Evolutionary conservation across 2,329 filamentous ascomycete genomes (phyloP).

Genomic region (Colletotrichum plurivorum): DNA sequence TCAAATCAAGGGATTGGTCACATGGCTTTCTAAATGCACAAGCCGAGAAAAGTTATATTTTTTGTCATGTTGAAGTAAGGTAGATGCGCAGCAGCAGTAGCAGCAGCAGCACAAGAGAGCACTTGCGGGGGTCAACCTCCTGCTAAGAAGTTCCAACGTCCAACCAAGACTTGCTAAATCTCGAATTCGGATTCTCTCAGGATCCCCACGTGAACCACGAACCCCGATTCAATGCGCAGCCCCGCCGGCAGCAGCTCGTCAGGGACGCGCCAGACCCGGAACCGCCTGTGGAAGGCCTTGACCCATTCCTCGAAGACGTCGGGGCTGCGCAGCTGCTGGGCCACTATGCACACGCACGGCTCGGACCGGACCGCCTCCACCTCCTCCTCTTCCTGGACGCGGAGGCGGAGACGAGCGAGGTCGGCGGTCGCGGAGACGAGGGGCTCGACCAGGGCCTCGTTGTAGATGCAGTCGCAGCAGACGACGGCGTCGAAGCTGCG

Average conservation of each 20-base stretch:
- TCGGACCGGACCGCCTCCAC: conserved; percentile 37
- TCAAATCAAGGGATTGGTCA: conserved; percentile 24
- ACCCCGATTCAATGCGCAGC: conserved; percentile 77
- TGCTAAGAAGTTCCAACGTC: conserved; percentile 3
- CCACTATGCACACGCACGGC: conserved; percentile 83
- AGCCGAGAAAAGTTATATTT: conserved; percentile 17
- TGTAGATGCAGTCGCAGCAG: conserved; percentile 96
- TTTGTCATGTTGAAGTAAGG: conserved; percentile 14
- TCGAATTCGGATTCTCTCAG: conserved; percentile 55
- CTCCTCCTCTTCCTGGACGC: conserved; percentile 34
- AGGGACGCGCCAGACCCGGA: conserved; percentile 83
- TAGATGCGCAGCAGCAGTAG: conserved; percentile 29
- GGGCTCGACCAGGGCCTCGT: conserved; percentile 85
- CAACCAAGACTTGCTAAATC: neutral
- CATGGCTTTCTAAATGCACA: conserved; percentile 14
- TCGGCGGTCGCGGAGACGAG: conserved; percentile 87
- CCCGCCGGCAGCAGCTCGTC: conserved; percentile 72
- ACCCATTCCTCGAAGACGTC: conserved; percentile 91
- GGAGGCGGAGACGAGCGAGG: conserved; percentile 73
- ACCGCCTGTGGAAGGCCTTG: conserved; percentile 73
- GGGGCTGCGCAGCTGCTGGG: conserved; percentile 88
- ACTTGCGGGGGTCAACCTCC: conserved; percentile 12
- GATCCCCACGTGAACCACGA: conserved; percentile 85
- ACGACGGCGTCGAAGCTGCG: conserved; percentile 79
- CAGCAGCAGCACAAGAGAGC: conserved; percentile 12